A percentile compares a stretch with the other conserved stretches of the same genome.
phyloP scores from a whole-genome alignment of 345 rosid species.

The Brassica carinata region DNA sequence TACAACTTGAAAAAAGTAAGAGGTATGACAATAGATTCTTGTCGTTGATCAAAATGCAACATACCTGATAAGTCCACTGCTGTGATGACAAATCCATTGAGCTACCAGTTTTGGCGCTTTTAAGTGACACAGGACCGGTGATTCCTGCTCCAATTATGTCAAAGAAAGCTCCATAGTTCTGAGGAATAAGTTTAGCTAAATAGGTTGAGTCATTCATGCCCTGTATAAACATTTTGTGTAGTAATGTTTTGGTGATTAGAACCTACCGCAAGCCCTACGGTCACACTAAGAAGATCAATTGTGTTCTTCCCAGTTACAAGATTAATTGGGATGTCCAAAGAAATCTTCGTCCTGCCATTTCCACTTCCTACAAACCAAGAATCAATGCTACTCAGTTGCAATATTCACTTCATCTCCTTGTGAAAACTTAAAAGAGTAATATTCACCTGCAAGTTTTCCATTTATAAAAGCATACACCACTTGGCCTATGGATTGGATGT shows the following conservation, averaged over 20 bases:
- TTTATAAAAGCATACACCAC: slow-evolving; percentile 78
- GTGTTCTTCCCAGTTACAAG: slow-evolving; percentile 72
- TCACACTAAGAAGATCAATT: slow-evolving; percentile 81
- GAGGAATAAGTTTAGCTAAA: slow-evolving; percentile 22
- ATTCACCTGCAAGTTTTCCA: slow-evolving; percentile 56
- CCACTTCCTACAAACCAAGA: slow-evolving; percentile 61
- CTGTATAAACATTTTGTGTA: neutral
- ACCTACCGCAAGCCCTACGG: slow-evolving; percentile 90
- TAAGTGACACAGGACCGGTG: slow-evolving; percentile 82
- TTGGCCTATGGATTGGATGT: slow-evolving; percentile 86
- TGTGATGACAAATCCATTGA: slow-evolving; percentile 63
- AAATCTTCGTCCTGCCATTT: slow-evolving; percentile 54
- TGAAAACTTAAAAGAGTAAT: slow-evolving; percentile 28
- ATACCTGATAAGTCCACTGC: slow-evolving; percentile 92
- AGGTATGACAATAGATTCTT: slow-evolving; percentile 9
- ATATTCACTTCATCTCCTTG: neutral
- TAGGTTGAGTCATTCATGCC: slow-evolving; percentile 2
- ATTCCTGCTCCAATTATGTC: slow-evolving; percentile 81
- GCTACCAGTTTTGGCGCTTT: slow-evolving; percentile 56
- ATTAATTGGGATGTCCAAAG: slow-evolving; percentile 65
- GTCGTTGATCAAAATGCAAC: neutral
- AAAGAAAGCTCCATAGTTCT: slow-evolving; percentile 92
- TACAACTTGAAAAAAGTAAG: slow-evolving; percentile 15
- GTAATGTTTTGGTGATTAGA: slow-evolving; percentile 6
- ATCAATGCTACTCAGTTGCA: neutral